These are phyloP conservation scores for Podospora comata DNA, from an alignment of 495 filamentous ascomycete genomes.

Conservation along the genomic window DNA sequence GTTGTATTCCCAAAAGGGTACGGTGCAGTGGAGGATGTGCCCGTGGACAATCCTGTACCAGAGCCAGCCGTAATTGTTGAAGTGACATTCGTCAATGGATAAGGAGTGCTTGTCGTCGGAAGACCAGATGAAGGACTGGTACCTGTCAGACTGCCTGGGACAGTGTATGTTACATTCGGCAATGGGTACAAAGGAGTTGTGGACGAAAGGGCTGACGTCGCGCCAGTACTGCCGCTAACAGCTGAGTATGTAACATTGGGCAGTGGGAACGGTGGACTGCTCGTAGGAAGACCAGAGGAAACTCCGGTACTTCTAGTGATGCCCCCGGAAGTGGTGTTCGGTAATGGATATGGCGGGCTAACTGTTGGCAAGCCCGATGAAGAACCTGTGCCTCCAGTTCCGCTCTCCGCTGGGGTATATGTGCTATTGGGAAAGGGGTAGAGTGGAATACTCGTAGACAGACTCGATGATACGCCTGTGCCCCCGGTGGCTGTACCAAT, in stretches of 20 bases:
- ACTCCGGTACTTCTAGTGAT: neutral
- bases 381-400: neutral
- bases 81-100: conserved; percentile 18
- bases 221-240: neutral
- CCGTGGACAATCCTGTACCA: conserved; percentile 10
- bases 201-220: neutral
- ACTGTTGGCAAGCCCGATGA: neutral
- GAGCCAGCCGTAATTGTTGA: neutral
- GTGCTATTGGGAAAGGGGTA: neutral
- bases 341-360: neutral
- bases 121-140: conserved; percentile 7
- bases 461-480: neutral
- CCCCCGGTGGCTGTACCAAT: conserved; percentile 13
- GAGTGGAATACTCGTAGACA: neutral
- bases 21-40: conserved; percentile 14
- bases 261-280: neutral
- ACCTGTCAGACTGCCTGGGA: conserved; percentile 5
- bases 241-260: neutral
- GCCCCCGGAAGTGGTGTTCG: neutral
- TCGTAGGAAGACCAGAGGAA: neutral
- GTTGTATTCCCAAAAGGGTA: conserved; percentile 24
- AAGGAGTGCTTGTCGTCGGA: conserved; percentile 9
- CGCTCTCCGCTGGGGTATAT: neutral
- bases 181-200: conserved; percentile 12
- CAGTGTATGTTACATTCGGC: conserved; percentile 15